Base-by-base conservation (phyloP, 805 yeast genomes). In the Hyphopichia homilentoma region DNA sequence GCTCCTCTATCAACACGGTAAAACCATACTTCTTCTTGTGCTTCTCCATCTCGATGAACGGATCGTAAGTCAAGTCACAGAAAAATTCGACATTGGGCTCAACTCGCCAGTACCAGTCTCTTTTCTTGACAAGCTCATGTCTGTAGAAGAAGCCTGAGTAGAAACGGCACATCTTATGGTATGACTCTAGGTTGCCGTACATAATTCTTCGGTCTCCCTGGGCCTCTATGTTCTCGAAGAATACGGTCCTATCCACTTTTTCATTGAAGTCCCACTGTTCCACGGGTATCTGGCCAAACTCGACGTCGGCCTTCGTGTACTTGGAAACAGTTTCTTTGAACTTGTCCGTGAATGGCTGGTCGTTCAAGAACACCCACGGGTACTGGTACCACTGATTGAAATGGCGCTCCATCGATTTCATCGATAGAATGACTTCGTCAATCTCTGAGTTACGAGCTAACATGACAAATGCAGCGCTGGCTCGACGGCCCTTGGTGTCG, bases 151-250 rank as follows among this genome's bases (percentile, higher is more conserved):
- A 68, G 1, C 96, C 95, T 0, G 94, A 78, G 52, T 84, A 86
- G 54, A 81, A 89, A n/a, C 96, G 71, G 54, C 97, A 90, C 97
- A 90, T 90, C 50, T 84, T 82, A 56, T 90, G 97, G 52, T 90
- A 93, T 5, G 90, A 77, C 31, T 73, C 81, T 67, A 79, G 58
- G 37, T 77, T 79, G 0, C 96, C 97, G 54, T 93, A 89, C 74
- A 85, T 72, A 37, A 90, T 79, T 1, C 78, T 79, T 22, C 87
- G 60, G 57, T 89, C 96, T 19, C 94, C 95, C 55, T 89, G 96
- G 12, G 66, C 61, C 24, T 79, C 72, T 9, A 89, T 69, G 11
- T 67, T 65, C 51, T 84, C 88, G 18, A 68, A 47, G 35, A 83
- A 57, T 28, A 59, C 70, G 2, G 55, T 59, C 5, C 47, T 54